Evolutionary conservation across 2,329 filamentous ascomycete genomes (phyloP).

Genomic region (Drechmeria coniospora): DNA sequence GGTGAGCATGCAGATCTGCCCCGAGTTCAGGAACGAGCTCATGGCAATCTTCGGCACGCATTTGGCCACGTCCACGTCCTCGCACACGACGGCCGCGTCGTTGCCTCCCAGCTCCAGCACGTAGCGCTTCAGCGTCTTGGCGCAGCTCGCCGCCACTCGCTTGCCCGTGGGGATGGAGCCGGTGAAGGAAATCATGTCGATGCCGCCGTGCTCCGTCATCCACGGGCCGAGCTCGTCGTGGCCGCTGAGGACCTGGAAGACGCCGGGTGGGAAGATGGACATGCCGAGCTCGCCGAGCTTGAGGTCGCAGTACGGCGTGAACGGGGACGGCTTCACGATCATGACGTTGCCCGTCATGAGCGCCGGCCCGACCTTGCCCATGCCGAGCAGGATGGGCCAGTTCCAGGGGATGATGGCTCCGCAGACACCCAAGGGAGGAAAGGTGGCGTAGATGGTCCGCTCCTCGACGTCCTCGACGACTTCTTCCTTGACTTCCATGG

Average conservation of each 20-base stretch:
- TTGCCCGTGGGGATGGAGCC: slow-evolving; percentile 56
- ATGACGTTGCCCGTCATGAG: slow-evolving; percentile 64
- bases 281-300: slow-evolving; percentile 52
- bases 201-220: slow-evolving; percentile 25
- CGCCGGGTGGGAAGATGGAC: slow-evolving; percentile 60
- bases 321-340: slow-evolving; percentile 57
- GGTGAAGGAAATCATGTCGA: slow-evolving; percentile 60
- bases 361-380: slow-evolving; percentile 32
- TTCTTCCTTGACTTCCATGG: slow-evolving; percentile 18
- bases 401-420: slow-evolving; percentile 34
- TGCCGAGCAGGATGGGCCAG: slow-evolving; percentile 39
- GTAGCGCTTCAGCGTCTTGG: slow-evolving; percentile 49
- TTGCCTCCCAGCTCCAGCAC: slow-evolving; percentile 59
- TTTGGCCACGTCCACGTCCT: slow-evolving; percentile 58
- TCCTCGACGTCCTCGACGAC: slow-evolving; percentile 19
- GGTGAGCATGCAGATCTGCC: slow-evolving; percentile 55
- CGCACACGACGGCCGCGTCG: slow-evolving; percentile 47
- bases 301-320: slow-evolving; percentile 59
- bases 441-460: slow-evolving; percentile 5
- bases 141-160: slow-evolving; percentile 44
- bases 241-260: slow-evolving; percentile 41
- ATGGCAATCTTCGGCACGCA: slow-evolving; percentile 49
- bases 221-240: slow-evolving; percentile 28
- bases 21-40: slow-evolving; percentile 48
- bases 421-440: slow-evolving; percentile 19